Evolutionary conservation across 2,329 filamentous ascomycete species (phyloP).

Genomic region (Ophiostoma australiae): DNA sequence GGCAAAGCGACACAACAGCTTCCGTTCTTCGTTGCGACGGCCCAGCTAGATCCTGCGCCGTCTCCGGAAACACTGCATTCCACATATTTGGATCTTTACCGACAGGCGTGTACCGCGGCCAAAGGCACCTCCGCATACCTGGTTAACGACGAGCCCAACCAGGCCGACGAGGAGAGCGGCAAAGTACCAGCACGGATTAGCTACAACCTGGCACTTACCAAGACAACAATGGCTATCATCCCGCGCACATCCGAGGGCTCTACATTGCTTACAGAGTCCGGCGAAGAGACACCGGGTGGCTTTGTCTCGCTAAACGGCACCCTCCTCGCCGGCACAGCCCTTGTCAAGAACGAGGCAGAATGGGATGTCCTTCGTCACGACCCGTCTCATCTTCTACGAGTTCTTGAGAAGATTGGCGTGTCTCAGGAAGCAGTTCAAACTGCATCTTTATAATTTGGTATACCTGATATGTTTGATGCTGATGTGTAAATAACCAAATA

Average conservation of each 20-base stretch:
- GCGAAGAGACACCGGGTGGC: constrained; percentile 33
- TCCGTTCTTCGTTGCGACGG: constrained; percentile 24
- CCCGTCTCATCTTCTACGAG: constrained; percentile 36
- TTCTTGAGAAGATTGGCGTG: constrained; percentile 41
- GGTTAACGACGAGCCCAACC: not conserved
- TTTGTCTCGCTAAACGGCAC: constrained; percentile 55
- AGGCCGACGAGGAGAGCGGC: constrained; percentile 27
- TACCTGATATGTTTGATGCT: not conserved
- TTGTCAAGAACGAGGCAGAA: constrained; percentile 56
- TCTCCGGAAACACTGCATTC: constrained; percentile 36
- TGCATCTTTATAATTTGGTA: not conserved
- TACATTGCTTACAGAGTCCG: constrained; percentile 23
- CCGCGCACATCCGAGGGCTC: constrained; percentile 52
- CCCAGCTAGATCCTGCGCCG: not conserved
- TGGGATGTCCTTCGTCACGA: constrained; percentile 51
- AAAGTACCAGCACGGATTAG: constrained; percentile 50
- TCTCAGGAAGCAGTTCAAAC: not conserved
- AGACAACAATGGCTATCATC: constrained; percentile 48
- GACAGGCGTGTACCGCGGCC: constrained; percentile 41
- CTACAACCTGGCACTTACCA: constrained; percentile 60
- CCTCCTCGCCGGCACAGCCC: constrained; percentile 57
- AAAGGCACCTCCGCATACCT: constrained; percentile 22
- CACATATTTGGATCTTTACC: constrained; percentile 47
- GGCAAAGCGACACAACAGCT: not conserved
- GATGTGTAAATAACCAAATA: not conserved